These are phyloP conservation scores for Podaxis sp. DNA, from an alignment of 768 basidiomycete species.

Conservation along the genomic window DNA sequence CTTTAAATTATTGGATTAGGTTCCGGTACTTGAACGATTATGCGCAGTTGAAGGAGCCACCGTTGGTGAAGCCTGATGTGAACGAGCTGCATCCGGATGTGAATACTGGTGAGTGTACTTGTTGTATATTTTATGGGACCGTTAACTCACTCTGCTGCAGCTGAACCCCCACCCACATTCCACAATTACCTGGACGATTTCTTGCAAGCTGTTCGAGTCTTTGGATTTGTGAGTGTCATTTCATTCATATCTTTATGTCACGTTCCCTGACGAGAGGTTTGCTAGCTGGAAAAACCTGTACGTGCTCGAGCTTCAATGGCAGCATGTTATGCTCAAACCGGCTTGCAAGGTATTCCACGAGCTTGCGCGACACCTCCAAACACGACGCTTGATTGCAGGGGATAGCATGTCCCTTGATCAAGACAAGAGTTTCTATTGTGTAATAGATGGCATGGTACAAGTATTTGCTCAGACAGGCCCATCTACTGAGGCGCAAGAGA, in stretches of 20 bases:
- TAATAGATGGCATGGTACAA: constrained; percentile 96
- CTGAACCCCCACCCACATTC: constrained; percentile 71
- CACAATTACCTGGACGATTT: constrained; percentile 99
- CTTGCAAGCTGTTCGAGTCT: constrained; percentile 92
- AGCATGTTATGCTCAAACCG: background rate
- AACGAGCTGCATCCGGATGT: constrained; percentile 92
- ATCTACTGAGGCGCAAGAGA: constrained; percentile 44
- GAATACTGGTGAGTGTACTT: constrained; percentile 50
- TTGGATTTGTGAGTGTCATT: constrained; percentile 73
- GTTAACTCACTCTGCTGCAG: background rate
- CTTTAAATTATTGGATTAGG: constrained; percentile 82
- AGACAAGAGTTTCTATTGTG: constrained; percentile 96
- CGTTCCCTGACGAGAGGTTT: constrained; percentile 1
- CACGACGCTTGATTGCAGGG: constrained; percentile 91
- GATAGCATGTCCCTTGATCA: constrained; percentile 90
- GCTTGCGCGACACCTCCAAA: constrained; percentile 93
- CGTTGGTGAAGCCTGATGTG: constrained; percentile 78
- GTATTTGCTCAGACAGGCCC: constrained; percentile 79
- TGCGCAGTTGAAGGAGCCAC: constrained; percentile 76
- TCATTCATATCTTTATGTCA: background rate
- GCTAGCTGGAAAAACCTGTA: constrained; percentile 86
- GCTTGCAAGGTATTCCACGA: constrained; percentile 86
- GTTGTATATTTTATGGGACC: background rate
- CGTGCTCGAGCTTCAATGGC: constrained; percentile 23
- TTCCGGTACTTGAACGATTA: constrained; percentile 78